A percentile compares a stretch with the other conserved stretches of the same genome.
Conservation (phyloP, 768 basidiomycete genomes). For the Agaricus subrufescens region DNA sequence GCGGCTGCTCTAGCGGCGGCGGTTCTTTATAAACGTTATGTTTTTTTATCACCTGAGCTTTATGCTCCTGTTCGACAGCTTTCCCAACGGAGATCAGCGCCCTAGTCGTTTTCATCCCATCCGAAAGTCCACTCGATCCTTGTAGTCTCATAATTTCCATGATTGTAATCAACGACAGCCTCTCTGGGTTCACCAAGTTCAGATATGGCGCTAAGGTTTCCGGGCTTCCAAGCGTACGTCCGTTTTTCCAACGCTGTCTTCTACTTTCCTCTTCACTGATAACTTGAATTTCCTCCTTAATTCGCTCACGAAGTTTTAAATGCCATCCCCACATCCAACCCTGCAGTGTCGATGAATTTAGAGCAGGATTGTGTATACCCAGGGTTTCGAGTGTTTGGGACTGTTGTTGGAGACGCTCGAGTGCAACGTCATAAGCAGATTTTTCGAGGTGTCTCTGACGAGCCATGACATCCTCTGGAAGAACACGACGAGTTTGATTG, state of each 20-base stretch:
- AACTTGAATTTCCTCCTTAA: slow-evolving; percentile 46
- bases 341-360: slow-evolving; percentile 45
- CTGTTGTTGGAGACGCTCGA: slow-evolving; percentile 64
- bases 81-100: slow-evolving; percentile 77
- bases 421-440: slow-evolving; percentile 81
- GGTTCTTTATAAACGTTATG: slow-evolving; percentile 42
- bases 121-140: slow-evolving; percentile 68
- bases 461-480: slow-evolving; percentile 60
- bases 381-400: slow-evolving; percentile 51
- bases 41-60: slow-evolving; percentile 71
- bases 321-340: slow-evolving; percentile 91
- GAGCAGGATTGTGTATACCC: slow-evolving; percentile 45
- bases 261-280: slow-evolving; percentile 23
- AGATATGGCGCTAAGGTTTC: slow-evolving; percentile 64
- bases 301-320: slow-evolving; percentile 42
- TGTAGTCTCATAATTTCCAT: slow-evolving; percentile 83
- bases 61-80: slow-evolving; percentile 88
- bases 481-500: slow-evolving; percentile 55
- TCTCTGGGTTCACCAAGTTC: slow-evolving; percentile 66
- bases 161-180: slow-evolving; percentile 84
- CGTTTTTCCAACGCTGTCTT: not conserved
- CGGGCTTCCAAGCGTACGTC: not conserved
- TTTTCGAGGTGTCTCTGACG: slow-evolving; percentile 83
- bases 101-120: slow-evolving; percentile 87
- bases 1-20: too few relatives aligned